Percentiles rank a stretch among this genome's conserved stretches.
Conservation (phyloP, 2,329 filamentous ascomycete species). For the Fusarium sp. region DNA sequence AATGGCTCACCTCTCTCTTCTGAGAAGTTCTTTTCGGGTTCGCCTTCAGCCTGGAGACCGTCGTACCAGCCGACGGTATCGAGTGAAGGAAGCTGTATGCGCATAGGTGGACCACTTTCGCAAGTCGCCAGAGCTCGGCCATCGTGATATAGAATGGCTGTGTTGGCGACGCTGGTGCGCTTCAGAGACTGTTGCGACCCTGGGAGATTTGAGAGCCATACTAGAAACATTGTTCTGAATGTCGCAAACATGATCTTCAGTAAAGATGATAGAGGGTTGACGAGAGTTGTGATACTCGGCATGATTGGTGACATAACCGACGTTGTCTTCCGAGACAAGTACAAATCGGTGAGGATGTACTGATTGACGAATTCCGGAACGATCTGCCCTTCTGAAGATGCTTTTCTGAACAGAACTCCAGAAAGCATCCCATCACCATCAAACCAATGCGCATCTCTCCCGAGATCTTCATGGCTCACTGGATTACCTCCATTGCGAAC, state of each 20-base stretch:
- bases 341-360: constrained; percentile 75
- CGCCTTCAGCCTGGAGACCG: constrained; percentile 66
- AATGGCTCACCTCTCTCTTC: constrained; percentile 48
- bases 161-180: constrained; percentile 78
- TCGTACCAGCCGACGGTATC: constrained; percentile 79
- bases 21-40: constrained; percentile 13
- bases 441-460: constrained; percentile 76
- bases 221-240: constrained; percentile 45
- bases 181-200: constrained; percentile 64
- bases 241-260: constrained; percentile 8
- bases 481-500: constrained; percentile 79
- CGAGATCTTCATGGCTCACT: constrained; percentile 68
- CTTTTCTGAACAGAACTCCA: constrained; percentile 67
- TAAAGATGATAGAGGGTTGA: constrained; percentile 59
- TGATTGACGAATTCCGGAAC: constrained; percentile 75
- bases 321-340: constrained; percentile 61
- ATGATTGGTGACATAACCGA: constrained; percentile 66
- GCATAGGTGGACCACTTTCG: constrained; percentile 76
- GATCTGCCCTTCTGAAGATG: constrained; percentile 52
- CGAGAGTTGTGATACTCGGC: constrained; percentile 74
- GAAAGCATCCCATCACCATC: constrained; percentile 81
- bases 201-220: constrained; percentile 51
- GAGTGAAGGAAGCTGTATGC: constrained; percentile 70
- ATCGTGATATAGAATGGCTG: constrained; percentile 73
- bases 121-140: constrained; percentile 75